phyloP scores from a whole-genome alignment of 2,329 filamentous ascomycete genomes.

The Myrmaecium sp. region DNA sequence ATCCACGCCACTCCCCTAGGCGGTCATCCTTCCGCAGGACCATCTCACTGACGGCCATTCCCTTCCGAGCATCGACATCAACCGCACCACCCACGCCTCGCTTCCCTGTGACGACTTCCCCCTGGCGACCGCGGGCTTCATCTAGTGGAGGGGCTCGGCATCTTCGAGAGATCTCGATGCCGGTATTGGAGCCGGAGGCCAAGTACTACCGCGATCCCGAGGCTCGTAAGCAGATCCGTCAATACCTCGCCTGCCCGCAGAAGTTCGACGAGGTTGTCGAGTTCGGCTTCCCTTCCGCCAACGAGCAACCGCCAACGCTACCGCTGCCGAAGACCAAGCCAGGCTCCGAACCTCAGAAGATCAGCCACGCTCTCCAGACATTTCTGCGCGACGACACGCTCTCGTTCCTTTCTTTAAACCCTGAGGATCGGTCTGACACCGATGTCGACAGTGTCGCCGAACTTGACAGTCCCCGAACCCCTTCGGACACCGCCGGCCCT shows the following conservation, averaged over 20 bases:
- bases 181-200: slow-evolving; percentile 51
- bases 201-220: slow-evolving; percentile 84
- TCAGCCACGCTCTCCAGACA: slow-evolving; percentile 37
- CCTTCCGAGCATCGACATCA: slow-evolving; percentile 37
- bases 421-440: slow-evolving; percentile 11
- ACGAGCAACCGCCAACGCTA: slow-evolving; percentile 13
- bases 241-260: slow-evolving; percentile 74
- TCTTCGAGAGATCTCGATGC: too few species aligned
- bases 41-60: slow-evolving; percentile 52
- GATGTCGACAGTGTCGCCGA: slow-evolving; percentile 11
- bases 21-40: slow-evolving; percentile 46
- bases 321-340: slow-evolving; percentile 15
- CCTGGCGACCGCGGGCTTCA: too few species aligned
- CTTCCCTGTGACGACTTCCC: slow-evolving; percentile 21
- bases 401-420: slow-evolving; percentile 19
- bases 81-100: slow-evolving; percentile 27
- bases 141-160: slow-evolving; percentile 29
- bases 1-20: too few species aligned
- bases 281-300: slow-evolving; percentile 83
- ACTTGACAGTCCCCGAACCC: slow-evolving; percentile 17
- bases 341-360: slow-evolving; percentile 20
- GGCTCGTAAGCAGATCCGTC: slow-evolving; percentile 67
- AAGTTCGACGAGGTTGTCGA: slow-evolving; percentile 93
- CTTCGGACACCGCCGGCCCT: slow-evolving; percentile 16
- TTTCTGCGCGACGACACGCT: slow-evolving; percentile 41